These are phyloP conservation scores for Penicillium sp. DNA, from an alignment of 2,329 filamentous ascomycete genomes.

Conservation along the genomic window DNA sequence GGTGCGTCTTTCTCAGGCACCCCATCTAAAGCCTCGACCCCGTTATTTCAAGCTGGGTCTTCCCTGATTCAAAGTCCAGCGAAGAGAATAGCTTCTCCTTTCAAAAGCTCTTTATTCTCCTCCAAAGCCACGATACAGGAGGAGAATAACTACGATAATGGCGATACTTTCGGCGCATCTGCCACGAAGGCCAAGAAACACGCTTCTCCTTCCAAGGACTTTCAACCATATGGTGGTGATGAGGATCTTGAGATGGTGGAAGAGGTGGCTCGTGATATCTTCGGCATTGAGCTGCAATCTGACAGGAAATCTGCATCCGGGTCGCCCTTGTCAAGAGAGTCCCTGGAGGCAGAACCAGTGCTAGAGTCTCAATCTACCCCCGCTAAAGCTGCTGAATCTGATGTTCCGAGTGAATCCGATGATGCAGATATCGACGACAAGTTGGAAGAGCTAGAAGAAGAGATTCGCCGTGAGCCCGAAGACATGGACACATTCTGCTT, in stretches of 20 bases:
- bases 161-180: background rate
- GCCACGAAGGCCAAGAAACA: background rate
- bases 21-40: conserved; percentile 30
- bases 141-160: background rate
- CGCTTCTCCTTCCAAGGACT: conserved; percentile 1
- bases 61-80: conserved; percentile 45
- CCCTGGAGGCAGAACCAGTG: background rate
- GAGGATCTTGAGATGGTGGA: conserved; percentile 20
- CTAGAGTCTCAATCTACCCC: background rate
- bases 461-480: conserved; percentile 13
- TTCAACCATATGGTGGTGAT: conserved; percentile 3
- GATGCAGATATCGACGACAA: conserved; percentile 12
- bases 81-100: conserved; percentile 40
- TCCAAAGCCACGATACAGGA: conserved; percentile 1
- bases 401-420: background rate
- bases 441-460: conserved; percentile 8
- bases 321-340: conserved; percentile 2
- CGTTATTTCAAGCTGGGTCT: conserved; percentile 33
- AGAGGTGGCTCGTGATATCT: conserved; percentile 22
- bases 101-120: conserved; percentile 30
- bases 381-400: background rate
- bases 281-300: conserved; percentile 20
- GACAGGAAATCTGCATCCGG: conserved; percentile 4
- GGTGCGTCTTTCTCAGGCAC: conserved; percentile 36
- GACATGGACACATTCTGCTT: conserved; percentile 22